phyloP scores from a whole-genome alignment of 139 green algal genomes.

The Chlorella sp. region DNA sequence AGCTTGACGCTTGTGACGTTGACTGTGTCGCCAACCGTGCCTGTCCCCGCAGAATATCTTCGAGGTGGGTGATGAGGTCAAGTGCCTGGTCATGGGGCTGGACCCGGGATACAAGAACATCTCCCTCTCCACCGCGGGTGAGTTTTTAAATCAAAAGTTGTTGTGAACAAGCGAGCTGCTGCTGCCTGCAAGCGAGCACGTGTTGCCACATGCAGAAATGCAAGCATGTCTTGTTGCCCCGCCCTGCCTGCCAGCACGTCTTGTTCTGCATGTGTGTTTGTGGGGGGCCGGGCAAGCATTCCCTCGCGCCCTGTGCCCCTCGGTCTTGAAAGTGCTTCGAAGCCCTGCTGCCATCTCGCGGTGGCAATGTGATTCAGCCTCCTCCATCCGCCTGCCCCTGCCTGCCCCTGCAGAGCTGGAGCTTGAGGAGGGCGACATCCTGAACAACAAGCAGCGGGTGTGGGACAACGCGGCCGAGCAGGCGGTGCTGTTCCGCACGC shows the following conservation, averaged over 20 bases:
- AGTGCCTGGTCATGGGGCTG: conserved; percentile 63
- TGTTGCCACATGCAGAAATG: not conserved
- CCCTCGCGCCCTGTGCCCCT: no score
- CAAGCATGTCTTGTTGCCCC: not conserved
- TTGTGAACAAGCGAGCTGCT: no score
- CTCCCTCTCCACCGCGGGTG: conserved; percentile 56
- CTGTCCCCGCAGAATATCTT: conserved; percentile 56
- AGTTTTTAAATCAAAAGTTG: not conserved
- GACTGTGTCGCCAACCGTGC: no score
- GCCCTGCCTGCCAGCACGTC: no score
- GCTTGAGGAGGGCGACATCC: conserved; percentile 59
- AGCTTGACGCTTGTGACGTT: no score
- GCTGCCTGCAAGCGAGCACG: not conserved
- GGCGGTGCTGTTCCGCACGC: conserved; percentile 38
- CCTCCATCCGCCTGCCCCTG: not conserved
- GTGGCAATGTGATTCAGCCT: not conserved
- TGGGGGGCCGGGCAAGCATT: no score
- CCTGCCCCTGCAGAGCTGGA: conserved; percentile 58
- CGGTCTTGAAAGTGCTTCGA: no score
- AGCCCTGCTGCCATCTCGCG: no score
- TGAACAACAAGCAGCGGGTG: conserved; percentile 57
- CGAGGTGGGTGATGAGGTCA: conserved; percentile 58
- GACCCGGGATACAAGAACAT: conserved; percentile 61
- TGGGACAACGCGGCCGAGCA: conserved; percentile 46
- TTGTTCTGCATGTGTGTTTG: not conserved